These are phyloP conservation scores for Aristolochia californica DNA, from an alignment of 164 flowering plant genomes.

Conservation along the genomic window DNA sequence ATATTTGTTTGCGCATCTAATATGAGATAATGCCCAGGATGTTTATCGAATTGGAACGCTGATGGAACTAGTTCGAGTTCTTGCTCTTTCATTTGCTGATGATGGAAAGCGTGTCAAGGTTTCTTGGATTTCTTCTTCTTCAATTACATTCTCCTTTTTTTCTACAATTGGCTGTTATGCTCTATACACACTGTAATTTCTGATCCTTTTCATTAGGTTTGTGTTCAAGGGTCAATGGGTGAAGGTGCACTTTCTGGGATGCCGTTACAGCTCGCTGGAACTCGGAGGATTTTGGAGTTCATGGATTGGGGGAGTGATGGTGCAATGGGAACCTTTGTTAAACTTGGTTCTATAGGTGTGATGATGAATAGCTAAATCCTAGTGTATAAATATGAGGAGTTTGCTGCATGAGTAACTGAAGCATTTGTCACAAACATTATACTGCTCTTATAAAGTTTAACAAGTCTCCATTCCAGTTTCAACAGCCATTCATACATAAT, in stretches of 20 bases:
- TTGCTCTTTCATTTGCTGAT: slow-evolving; percentile 92
- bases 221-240: slow-evolving; percentile 99
- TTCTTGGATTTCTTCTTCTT: not conserved
- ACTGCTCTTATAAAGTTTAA: too few species aligned
- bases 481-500: too few species aligned
- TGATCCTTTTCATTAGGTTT: slow-evolving; percentile 41
- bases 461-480: too few species aligned
- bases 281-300: slow-evolving; percentile 72
- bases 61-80: slow-evolving; percentile 76
- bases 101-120: slow-evolving; percentile 97
- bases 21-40: slow-evolving; percentile 50
- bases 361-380: not conserved
- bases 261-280: slow-evolving; percentile 96
- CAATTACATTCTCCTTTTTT: not conserved
- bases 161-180: not conserved
- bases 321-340: slow-evolving; percentile 68
- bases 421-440: too few species aligned
- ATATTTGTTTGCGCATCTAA: slow-evolving; percentile 7
- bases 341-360: slow-evolving; percentile 87
- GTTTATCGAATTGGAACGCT: slow-evolving; percentile 96
- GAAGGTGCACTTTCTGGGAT: slow-evolving; percentile 90
- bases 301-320: slow-evolving; percentile 98
- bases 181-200: not conserved
- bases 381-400: too few species aligned
- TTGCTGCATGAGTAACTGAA: too few species aligned